These are phyloP conservation scores for Alternaria solani DNA, from an alignment of 2,329 filamentous ascomycete species.

Conservation along the genomic window DNA sequence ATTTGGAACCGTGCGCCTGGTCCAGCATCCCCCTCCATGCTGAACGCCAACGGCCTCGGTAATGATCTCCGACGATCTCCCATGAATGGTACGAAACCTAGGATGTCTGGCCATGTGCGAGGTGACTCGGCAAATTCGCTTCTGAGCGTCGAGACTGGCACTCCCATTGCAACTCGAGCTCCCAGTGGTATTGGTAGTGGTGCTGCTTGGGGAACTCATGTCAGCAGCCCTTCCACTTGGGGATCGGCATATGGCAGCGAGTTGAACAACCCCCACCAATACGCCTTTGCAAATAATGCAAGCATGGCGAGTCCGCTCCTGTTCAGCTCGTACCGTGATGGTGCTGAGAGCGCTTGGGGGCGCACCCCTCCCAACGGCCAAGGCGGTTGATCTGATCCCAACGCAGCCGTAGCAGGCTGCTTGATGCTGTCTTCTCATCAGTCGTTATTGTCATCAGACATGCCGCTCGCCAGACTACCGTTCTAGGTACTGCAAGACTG, in stretches of 20 bases:
- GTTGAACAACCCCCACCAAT: constrained; percentile 30
- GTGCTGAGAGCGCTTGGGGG: constrained; percentile 43
- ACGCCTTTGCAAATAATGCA: constrained; percentile 27
- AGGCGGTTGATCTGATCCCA: constrained; percentile 43
- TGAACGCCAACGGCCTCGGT: constrained; percentile 23
- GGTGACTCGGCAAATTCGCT: constrained; percentile 55
- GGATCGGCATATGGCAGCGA: constrained; percentile 35
- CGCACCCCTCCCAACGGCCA: constrained; percentile 50
- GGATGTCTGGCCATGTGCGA: constrained; percentile 52
- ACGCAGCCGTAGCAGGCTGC: constrained; percentile 26
- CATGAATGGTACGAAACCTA: constrained; percentile 40
- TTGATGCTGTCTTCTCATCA: constrained; percentile 12
- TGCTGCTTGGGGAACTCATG: constrained; percentile 44
- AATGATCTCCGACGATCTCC: constrained; percentile 42
- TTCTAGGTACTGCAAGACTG: not conserved
- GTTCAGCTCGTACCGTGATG: constrained; percentile 51
- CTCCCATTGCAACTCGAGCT: constrained; percentile 23
- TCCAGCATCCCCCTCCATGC: constrained; percentile 40
- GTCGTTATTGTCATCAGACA: constrained; percentile 5
- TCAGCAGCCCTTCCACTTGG: constrained; percentile 33
- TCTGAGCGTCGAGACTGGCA: constrained; percentile 43
- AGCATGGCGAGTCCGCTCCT: constrained; percentile 53
- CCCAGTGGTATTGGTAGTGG: constrained; percentile 35
- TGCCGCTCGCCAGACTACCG: constrained; percentile 3
- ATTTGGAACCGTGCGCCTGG: constrained; percentile 51